Percentiles rank a stretch among this genome's conserved stretches.
These are phyloP conservation scores for Lasiodiplodia sp. DNA, from an alignment of 2,329 filamentous ascomycete species.

Conservation along the genomic window DNA sequence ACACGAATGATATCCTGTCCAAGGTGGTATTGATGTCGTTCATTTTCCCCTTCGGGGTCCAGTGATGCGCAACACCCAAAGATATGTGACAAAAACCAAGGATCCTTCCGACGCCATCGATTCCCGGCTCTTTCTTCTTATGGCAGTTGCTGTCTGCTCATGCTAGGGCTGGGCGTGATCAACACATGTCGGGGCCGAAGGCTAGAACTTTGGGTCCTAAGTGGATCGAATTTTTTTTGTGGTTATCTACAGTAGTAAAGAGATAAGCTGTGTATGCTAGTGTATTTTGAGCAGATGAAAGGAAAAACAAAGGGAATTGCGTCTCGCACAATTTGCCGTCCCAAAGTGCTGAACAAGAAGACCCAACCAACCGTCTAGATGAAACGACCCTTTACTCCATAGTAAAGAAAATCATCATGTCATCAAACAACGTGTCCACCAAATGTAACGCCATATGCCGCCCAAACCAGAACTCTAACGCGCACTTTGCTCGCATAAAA, in stretches of 20 bases:
- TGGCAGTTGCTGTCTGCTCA: background rate
- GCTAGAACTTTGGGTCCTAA: background rate
- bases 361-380: constrained; percentile 11
- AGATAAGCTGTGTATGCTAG: constrained; percentile 4
- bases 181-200: background rate
- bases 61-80: background rate
- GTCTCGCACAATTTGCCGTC: constrained; percentile 26
- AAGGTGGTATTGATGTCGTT: constrained; percentile 3
- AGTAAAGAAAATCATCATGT: constrained; percentile 18
- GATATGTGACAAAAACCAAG: constrained; percentile 1
- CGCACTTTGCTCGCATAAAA: background rate
- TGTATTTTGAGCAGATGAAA: background rate
- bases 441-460: constrained; percentile 16
- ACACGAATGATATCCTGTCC: background rate
- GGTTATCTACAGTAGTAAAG: constrained; percentile 5
- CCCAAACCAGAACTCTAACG: constrained; percentile 6
- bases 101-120: background rate
- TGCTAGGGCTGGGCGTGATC: too few species aligned
- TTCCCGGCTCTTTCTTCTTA: background rate
- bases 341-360: constrained; percentile 8
- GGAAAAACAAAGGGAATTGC: background rate
- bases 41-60: constrained; percentile 3
- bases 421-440: constrained; percentile 7
- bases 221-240: background rate
- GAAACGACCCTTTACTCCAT: background rate